phyloP scores from a whole-genome alignment of 2,329 filamentous ascomycete genomes.

The Alternaria burnsii region DNA sequence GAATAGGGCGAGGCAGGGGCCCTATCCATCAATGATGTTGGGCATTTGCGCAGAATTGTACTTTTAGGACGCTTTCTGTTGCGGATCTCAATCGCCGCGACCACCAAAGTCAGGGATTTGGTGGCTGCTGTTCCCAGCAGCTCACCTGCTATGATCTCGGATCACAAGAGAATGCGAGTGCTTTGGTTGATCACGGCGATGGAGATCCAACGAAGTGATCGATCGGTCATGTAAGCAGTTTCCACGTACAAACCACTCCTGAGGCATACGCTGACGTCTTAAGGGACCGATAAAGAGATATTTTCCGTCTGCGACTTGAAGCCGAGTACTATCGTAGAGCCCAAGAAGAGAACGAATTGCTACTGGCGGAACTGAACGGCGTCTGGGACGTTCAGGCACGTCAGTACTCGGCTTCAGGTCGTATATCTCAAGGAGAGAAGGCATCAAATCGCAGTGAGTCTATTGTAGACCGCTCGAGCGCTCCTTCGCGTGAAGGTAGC shows the following conservation, averaged over 20 bases:
- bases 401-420: neutral
- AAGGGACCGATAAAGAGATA: neutral
- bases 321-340: neutral
- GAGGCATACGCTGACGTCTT: neutral
- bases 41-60: neutral
- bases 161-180: neutral
- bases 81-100: neutral
- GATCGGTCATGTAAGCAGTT: neutral
- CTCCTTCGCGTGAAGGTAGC: constrained; percentile 76
- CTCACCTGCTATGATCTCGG: neutral
- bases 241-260: neutral
- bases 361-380: constrained; percentile 57
- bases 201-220: neutral
- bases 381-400: constrained; percentile 51
- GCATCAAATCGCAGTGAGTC: constrained; percentile 59
- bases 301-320: neutral
- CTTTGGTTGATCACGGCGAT: neutral
- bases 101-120: neutral
- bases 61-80: neutral
- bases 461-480: constrained; percentile 59
- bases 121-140: neutral
- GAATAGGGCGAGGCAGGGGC: constrained; percentile 5
- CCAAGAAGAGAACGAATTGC: constrained; percentile 56
- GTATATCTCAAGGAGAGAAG: neutral
- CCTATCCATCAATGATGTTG: neutral